A percentile compares a stretch with the other conserved stretches of the same genome.
phyloP scores from a whole-genome alignment of 495 filamentous ascomycete genomes.

The Aspergillus nidulans region DNA sequence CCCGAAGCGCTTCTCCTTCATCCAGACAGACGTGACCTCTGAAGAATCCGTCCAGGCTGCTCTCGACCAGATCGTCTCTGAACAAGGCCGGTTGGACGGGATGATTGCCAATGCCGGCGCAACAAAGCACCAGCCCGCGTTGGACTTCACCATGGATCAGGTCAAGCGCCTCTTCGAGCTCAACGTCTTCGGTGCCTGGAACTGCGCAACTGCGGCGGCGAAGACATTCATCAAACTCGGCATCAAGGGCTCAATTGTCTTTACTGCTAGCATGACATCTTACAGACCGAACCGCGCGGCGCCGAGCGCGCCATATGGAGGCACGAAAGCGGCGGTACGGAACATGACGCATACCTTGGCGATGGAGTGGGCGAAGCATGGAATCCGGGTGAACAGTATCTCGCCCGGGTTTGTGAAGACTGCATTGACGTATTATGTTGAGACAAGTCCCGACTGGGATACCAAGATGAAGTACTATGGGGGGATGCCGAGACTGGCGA shows the following conservation, averaged over 20 bases:
- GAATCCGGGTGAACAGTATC: constrained; percentile 41
- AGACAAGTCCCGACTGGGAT: constrained; percentile 35
- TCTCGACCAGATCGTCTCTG: constrained; percentile 33
- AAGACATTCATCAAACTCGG: constrained; percentile 33
- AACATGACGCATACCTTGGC: constrained; percentile 31
- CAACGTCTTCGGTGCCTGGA: constrained; percentile 43
- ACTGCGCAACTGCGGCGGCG: constrained; percentile 15
- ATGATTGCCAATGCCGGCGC: constrained; percentile 40
- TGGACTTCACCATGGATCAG: constrained; percentile 34
- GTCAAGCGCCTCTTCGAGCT: constrained; percentile 39
- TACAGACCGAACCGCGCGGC: constrained; percentile 44
- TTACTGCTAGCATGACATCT: constrained; percentile 44
- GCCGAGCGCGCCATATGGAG: constrained; percentile 28
- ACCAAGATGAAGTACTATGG: constrained; percentile 45
- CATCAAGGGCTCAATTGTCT: constrained; percentile 40
- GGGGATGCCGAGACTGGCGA: constrained; percentile 37
- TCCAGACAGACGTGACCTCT: constrained; percentile 38
- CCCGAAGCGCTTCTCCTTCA: constrained; percentile 32
- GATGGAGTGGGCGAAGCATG: constrained; percentile 46
- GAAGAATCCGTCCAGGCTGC: constrained; percentile 37
- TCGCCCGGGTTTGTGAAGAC: constrained; percentile 37
- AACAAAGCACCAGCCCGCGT: constrained; percentile 44
- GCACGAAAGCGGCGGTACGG: constrained; percentile 11
- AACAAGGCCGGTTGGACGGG: constrained; percentile 31
- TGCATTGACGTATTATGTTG: constrained; percentile 37